Base-by-base conservation (phyloP, 805 yeast genomes). In the Zygoascus bituminiphila region DNA sequence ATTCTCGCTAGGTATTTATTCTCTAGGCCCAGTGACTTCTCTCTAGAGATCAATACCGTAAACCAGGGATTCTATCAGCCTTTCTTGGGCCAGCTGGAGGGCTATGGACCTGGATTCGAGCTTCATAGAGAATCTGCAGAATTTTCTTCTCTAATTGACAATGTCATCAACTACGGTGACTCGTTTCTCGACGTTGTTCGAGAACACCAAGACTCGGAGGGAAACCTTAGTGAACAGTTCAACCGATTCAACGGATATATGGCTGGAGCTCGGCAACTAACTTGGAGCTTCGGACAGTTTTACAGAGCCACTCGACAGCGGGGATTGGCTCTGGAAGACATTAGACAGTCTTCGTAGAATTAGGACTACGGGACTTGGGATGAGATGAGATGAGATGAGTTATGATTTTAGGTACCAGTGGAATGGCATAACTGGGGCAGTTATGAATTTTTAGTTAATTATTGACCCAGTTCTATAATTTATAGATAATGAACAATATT, bases 251-350 rank as follows among this genome's bases (percentile, higher is more conserved):
- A 75, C 38, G 98, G 98, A 0, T 88, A 66, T 62, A 78, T 88
- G 83, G 84, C 82, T 64, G 98, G 98, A 5, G 98, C 98, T 0
- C 66, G 69, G 48, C 78, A 85, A 57, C 75, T 91, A 56, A 89
- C 97, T 4, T 91, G 98, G 98, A 83, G 94, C 52, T 87, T 87
- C 62, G 78, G 88, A 26, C 75, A 95, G 4, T 77, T 84, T 42
- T 81, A 83, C 79, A 75, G 78, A 55, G 78, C 91, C 9, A 12
- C 48, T 45, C 50, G 54, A 48, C 62, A 48, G 40, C 49, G 59
- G 14, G 40, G 22, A 17, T 19, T 36, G 39, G 39, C 39, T 4
- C 21, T 17, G 39, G 22, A 12, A 15, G 39, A 36, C 17, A 36
- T 36, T 36, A 15, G n/a, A 5, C 4, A 3, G 7, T 4, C 33